Percentiles rank a stretch among this genome's conserved stretches.
These are phyloP conservation scores for Citrullus mucosospermus DNA, from an alignment of 306 rosid genomes.

Conservation along the genomic window DNA sequence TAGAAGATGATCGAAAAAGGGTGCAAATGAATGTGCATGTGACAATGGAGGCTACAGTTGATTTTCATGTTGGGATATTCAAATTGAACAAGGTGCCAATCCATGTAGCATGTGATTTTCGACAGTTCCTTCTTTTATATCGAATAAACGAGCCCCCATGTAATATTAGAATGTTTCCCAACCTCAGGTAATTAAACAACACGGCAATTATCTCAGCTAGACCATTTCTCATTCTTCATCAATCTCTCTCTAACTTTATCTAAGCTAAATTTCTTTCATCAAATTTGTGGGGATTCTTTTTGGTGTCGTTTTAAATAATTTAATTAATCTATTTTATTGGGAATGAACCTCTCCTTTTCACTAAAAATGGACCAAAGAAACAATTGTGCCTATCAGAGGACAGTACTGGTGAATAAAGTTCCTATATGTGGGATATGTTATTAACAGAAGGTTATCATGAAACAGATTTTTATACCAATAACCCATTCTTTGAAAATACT, in stretches of 20 bases:
- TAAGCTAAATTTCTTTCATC: background rate
- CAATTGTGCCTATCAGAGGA: too few relatives aligned
- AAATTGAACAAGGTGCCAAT: background rate
- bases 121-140: background rate
- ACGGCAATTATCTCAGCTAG: background rate
- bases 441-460: too few relatives aligned
- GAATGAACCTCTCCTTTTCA: too few relatives aligned
- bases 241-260: background rate
- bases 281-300: too few relatives aligned
- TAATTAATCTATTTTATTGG: too few relatives aligned
- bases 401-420: too few relatives aligned
- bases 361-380: too few relatives aligned
- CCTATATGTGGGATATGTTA: too few relatives aligned
- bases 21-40: background rate
- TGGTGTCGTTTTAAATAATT: too few relatives aligned
- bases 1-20: background rate
- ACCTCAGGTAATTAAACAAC: background rate
- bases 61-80: background rate
- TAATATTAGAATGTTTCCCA: background rate
- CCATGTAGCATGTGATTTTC: background rate
- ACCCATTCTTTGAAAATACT: too few relatives aligned
- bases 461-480: too few relatives aligned
- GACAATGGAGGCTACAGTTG: background rate
- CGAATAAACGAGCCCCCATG: background rate
- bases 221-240: background rate